Base-by-base conservation (phyloP, 305 asterid genomes). In the Ilex paraguariensis region DNA sequence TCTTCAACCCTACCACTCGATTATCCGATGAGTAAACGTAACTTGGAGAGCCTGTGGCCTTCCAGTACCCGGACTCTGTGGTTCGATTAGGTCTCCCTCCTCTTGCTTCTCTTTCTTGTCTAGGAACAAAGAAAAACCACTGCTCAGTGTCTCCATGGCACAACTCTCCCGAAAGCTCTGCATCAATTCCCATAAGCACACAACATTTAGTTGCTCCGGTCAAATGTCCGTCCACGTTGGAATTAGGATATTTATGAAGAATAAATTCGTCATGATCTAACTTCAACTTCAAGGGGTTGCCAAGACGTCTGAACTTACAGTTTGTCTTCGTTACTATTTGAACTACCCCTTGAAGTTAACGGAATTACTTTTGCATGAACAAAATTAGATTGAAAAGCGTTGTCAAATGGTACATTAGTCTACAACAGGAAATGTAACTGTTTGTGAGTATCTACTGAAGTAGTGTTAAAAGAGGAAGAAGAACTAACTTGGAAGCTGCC, bases 11-110 rank as follows among this genome's bases (percentile, higher is more conserved):
- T 52, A 84, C 80, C 60, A 77, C 81, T 64, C 72, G 80, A 31
- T 61, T 68, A 1, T 63, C 64, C n/a, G 84, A 62, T 36, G 91
- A 82, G 73, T 80, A 76, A 28, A 84, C 91, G 67, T 84, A 67
- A 51, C 76, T 73, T 16, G 86, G 91, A 0, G 91, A 84, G 31
- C 91, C 91, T 14, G 91, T 84, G 50, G 88, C 88, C 68, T 84
- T 84, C 91, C 88, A 84, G 70, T 84, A 84, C 1, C 91, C 88
- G 40, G 81, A 57, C 31, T 21, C 67, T 0, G 91, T 84, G 49
- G 84, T 84, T 45, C 91, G 77, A 49, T 82, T 77, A 9, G 88
- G 88, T 62, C 78, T 71, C 53, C 91, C 86, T 10, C 88, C 86
- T n/a, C 81, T 77, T 6, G 70, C 86, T 48, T 84, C 85, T 36